Conservation (phyloP, 2,329 filamentous ascomycete species). For the Teratosphaeria nubilosa region DNA sequence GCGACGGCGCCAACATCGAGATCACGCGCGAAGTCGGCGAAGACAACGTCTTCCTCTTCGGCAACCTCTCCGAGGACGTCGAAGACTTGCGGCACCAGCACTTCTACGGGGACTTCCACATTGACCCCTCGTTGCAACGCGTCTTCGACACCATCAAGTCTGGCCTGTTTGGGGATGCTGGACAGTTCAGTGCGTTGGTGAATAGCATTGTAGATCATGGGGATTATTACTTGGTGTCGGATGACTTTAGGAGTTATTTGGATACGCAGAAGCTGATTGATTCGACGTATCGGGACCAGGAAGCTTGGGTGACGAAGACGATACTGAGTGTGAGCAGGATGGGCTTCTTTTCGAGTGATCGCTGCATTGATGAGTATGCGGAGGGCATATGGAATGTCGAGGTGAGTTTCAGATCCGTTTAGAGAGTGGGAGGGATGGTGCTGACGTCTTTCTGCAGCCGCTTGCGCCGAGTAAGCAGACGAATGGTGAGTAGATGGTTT, state of each 20-base stretch:
- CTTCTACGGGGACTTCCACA: slow-evolving; percentile 66
- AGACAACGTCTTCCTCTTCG: slow-evolving; percentile 97
- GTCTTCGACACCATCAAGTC: slow-evolving; percentile 78
- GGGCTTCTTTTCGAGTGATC: slow-evolving; percentile 90
- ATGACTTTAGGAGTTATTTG: slow-evolving; percentile 93
- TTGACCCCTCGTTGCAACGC: slow-evolving; percentile 65
- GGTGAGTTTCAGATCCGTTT: not conserved
- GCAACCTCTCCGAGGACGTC: slow-evolving; percentile 89
- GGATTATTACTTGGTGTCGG: slow-evolving; percentile 94
- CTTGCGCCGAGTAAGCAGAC: not conserved
- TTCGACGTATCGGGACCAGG: slow-evolving; percentile 81
- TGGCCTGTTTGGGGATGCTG: slow-evolving; percentile 69
- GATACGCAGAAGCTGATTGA: slow-evolving; percentile 87
- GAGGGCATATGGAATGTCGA: slow-evolving; percentile 88
- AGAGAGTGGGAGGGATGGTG: not conserved
- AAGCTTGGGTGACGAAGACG: slow-evolving; percentile 83
- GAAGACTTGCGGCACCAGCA: slow-evolving; percentile 89
- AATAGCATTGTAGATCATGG: slow-evolving; percentile 82
- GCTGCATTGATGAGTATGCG: slow-evolving; percentile 95
- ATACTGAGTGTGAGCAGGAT: slow-evolving; percentile 84
- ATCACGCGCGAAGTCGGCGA: slow-evolving; percentile 65
- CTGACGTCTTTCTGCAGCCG: not conserved
- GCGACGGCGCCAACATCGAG: slow-evolving; percentile 84
- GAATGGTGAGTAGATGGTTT: not conserved
- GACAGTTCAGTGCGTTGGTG: slow-evolving; percentile 72